phyloP scores from a whole-genome alignment of 768 basidiomycete genomes.

The Sarcodon aspratus region DNA sequence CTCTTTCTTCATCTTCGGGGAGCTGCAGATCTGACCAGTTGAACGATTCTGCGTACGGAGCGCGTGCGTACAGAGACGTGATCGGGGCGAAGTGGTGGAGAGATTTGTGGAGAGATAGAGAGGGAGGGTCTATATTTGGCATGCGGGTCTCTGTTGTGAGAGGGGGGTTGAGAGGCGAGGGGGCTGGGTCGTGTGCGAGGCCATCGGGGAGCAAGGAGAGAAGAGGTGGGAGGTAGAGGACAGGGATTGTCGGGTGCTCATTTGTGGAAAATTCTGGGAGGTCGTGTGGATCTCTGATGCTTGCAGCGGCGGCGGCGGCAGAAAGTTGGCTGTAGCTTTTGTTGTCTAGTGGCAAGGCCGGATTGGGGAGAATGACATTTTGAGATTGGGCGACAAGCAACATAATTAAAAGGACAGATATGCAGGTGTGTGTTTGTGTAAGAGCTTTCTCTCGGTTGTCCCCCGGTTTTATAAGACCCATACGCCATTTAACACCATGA shows the following conservation, averaged over 20 bases:
- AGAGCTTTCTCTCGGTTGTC: neutral
- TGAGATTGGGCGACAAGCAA: neutral
- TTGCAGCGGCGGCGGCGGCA: neutral
- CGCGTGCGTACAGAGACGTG: conserved; percentile 46
- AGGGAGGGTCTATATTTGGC: conserved; percentile 78
- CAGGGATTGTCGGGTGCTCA: conserved; percentile 28
- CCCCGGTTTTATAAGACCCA: neutral
- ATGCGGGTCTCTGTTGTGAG: conserved; percentile 62
- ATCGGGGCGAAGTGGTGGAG: conserved; percentile 65
- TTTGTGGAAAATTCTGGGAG: conserved; percentile 38
- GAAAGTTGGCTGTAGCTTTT: neutral
- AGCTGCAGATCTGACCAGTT: conserved; percentile 74
- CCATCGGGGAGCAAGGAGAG: conserved; percentile 61
- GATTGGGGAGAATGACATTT: neutral
- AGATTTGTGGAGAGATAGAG: conserved; percentile 77
- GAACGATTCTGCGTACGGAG: conserved; percentile 68
- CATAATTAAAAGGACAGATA: neutral
- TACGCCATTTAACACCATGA: neutral
- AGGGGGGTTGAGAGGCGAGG: conserved; percentile 16
- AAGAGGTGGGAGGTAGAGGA: conserved; percentile 79
- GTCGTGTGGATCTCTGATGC: conserved; percentile 37
- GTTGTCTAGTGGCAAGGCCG: neutral
- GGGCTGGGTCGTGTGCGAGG: conserved; percentile 14
- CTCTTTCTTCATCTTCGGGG: conserved; percentile 60
- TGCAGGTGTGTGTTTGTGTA: neutral